phyloP scores from a whole-genome alignment of 768 basidiomycete genomes.

The Leccinum variicolor region DNA sequence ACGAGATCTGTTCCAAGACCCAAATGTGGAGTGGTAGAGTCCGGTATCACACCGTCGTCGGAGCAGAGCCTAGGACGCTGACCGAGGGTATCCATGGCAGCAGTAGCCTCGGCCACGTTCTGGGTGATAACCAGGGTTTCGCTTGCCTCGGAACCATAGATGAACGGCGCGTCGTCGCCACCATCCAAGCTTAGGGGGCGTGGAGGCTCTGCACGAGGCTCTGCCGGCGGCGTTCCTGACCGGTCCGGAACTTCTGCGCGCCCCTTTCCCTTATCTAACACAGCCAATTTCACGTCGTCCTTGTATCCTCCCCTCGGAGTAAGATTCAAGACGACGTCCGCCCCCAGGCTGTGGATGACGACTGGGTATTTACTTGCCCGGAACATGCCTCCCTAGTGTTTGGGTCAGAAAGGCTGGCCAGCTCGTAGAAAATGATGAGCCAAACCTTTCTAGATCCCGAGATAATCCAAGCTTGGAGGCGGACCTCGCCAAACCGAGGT shows the following conservation, averaged over 20 bases:
- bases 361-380: slow-evolving; percentile 19
- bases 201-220: background rate
- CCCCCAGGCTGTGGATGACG: slow-evolving; percentile 26
- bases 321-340: slow-evolving; percentile 21
- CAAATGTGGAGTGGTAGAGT: background rate
- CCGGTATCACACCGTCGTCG: background rate
- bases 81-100: slow-evolving; percentile 9
- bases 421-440: background rate
- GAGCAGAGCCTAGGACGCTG: background rate
- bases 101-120: background rate
- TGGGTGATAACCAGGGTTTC: slow-evolving; percentile 2
- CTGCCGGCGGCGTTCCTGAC: slow-evolving; percentile 1
- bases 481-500: slow-evolving; percentile 34
- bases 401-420: background rate
- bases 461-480: slow-evolving; percentile 41
- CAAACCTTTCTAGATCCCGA: slow-evolving; percentile 37
- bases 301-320: slow-evolving; percentile 27
- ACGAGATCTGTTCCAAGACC: background rate
- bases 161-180: background rate
- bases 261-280: slow-evolving; percentile 13
- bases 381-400: slow-evolving; percentile 23
- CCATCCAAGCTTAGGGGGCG: background rate
- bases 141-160: background rate
- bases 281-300: background rate
- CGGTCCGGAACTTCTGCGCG: slow-evolving; percentile 5